Evolutionary conservation across 345 rosid species (phyloP).

Genomic region (Sisymbrium irio): DNA sequence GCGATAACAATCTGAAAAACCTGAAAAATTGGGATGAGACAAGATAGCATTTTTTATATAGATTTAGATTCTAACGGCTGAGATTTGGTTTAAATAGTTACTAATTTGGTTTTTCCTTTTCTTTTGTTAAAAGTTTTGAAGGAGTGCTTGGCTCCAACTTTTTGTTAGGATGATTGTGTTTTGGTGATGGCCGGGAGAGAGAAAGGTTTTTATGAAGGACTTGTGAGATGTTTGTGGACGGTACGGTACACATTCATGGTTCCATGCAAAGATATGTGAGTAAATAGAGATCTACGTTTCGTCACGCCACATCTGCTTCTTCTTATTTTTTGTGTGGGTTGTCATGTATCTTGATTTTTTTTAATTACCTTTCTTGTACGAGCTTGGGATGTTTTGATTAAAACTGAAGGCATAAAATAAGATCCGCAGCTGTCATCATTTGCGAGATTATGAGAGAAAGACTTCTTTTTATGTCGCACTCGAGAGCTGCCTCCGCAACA

Average conservation of each 20-base stretch:
- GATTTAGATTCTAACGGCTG: not conserved
- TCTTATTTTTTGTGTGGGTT: not conserved
- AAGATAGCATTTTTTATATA: constrained; percentile 19
- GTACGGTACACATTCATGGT: constrained; percentile 12
- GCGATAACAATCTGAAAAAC: constrained; percentile 33
- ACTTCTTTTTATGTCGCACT: not conserved
- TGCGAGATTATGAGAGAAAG: not conserved
- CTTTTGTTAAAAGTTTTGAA: not conserved
- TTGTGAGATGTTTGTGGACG: constrained; percentile 13
- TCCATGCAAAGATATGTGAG: constrained; percentile 5
- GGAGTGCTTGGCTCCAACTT: not conserved
- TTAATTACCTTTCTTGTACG: not conserved
- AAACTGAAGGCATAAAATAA: not conserved
- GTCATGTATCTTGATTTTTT: constrained; percentile 10
- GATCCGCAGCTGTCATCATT: not conserved
- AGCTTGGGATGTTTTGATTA: not conserved
- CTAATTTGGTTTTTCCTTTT: too few species aligned
- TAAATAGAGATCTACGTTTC: constrained; percentile 12
- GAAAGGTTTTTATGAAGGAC: constrained; percentile 2
- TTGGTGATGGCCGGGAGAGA: constrained; percentile 1
- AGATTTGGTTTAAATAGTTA: not conserved
- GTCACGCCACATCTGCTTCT: constrained; percentile 10
- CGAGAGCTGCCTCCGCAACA: not conserved
- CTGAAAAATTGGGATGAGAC: not conserved
- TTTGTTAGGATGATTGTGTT: not conserved